Evolutionary conservation across 345 rosid genomes (phyloP).

Genomic region (Draba incana): DNA sequence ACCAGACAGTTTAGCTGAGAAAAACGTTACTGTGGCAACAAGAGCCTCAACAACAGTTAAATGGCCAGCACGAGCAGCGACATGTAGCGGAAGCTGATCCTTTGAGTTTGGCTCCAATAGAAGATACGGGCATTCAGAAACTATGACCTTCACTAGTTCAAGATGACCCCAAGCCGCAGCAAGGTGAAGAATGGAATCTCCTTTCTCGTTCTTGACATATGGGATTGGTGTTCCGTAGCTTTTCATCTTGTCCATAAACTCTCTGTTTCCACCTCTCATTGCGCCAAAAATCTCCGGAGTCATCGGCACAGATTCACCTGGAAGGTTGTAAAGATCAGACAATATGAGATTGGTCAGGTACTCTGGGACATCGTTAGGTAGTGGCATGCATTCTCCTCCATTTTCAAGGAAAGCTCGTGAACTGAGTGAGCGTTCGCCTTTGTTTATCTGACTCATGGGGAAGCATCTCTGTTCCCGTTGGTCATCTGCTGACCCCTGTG

Average conservation of each 20-base stretch:
- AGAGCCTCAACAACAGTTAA: not conserved
- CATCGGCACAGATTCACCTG: not conserved
- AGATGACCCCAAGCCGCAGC: conserved; percentile 9
- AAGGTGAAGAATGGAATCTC: conserved; percentile 27
- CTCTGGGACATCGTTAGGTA: not conserved
- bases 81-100: conserved; percentile 33
- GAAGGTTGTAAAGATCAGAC: not conserved
- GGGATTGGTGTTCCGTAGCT: not conserved
- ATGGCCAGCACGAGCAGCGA: conserved; percentile 24
- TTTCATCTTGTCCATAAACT: not conserved
- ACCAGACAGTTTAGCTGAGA: not conserved
- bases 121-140: conserved; percentile 13
- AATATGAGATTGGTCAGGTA: not conserved
- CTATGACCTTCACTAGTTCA: conserved; percentile 7
- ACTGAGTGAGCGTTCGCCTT: not conserved
- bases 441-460: not conserved
- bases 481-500: not conserved
- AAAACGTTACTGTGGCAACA: not conserved
- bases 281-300: conserved; percentile 1
- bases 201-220: not conserved
- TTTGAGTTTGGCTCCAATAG: not conserved
- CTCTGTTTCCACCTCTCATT: not conserved
- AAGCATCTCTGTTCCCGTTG: not conserved
- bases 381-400: not conserved
- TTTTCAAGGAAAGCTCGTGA: too few species aligned